phyloP scores from a whole-genome alignment of 2,329 filamentous ascomycete species.

The Aspergillus japonicus region DNA sequence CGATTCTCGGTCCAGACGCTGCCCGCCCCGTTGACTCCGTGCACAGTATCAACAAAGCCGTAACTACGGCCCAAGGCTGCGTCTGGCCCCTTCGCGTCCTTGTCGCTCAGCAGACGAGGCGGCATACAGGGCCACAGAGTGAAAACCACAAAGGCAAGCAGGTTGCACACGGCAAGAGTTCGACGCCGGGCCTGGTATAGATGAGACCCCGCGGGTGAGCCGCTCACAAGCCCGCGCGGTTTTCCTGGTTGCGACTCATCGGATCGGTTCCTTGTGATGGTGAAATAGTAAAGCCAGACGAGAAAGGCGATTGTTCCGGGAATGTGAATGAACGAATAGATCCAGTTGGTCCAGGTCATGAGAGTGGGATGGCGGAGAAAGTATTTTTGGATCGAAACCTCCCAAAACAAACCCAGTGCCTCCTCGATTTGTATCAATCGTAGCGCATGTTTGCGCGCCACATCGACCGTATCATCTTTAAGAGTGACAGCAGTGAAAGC shows the following conservation, averaged over 20 bases:
- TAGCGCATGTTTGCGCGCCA: conserved; percentile 67
- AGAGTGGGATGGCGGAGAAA: conserved; percentile 56
- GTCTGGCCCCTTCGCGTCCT: conserved; percentile 53
- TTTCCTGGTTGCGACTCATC: conserved; percentile 42
- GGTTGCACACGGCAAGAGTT: conserved; percentile 59
- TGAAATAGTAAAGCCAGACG: conserved; percentile 67
- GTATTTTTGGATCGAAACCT: conserved; percentile 60
- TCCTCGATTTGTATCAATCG: conserved; percentile 68
- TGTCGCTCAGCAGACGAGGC: conserved; percentile 56
- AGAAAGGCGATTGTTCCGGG: conserved; percentile 72
- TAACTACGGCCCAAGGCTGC: conserved; percentile 60
- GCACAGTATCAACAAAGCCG: conserved; percentile 61
- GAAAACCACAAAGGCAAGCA: conserved; percentile 60
- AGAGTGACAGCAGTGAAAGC: conserved; percentile 70
- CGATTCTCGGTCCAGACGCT: conserved; percentile 71
- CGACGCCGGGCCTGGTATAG: conserved; percentile 57
- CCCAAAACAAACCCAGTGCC: conserved; percentile 62
- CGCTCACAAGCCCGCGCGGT: conserved; percentile 33
- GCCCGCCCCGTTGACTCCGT: conserved; percentile 58
- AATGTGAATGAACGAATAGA: conserved; percentile 76
- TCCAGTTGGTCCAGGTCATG: conserved; percentile 69
- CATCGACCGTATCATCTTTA: conserved; percentile 65
- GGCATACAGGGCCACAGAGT: conserved; percentile 63
- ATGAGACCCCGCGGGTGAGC: conserved; percentile 49
- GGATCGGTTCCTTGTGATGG: conserved; percentile 59